These are phyloP conservation scores for Eimeria zaria DNA, from an alignment of 169 alveolate species.

Conservation along the genomic window DNA sequence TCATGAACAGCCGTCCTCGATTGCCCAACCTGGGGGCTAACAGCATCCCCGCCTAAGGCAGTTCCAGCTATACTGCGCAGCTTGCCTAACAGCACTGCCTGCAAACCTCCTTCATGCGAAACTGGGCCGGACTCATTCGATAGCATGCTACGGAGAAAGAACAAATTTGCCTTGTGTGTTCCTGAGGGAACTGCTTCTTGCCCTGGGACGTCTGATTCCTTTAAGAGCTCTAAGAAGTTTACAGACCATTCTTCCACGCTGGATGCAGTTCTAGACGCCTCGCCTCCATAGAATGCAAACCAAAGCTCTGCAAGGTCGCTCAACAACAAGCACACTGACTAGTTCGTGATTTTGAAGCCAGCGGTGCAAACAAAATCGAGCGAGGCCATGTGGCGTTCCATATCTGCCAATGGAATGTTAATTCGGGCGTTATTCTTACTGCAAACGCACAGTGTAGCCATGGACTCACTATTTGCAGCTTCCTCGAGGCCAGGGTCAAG, in stretches of 20 bases:
- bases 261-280: constrained; percentile 12
- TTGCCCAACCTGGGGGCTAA: constrained; percentile 18
- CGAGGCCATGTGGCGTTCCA: not conserved
- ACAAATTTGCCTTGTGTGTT: constrained; percentile 36
- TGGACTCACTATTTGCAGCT: constrained; percentile 50
- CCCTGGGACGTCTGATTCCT: not conserved
- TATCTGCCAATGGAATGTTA: not conserved
- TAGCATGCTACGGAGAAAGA: constrained; percentile 8
- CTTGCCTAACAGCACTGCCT: not conserved
- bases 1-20: not conserved
- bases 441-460: not conserved
- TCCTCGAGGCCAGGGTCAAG: constrained; percentile 40
- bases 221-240: not conserved
- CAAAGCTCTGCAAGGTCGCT: constrained; percentile 40
- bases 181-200: constrained; percentile 27
- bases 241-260: constrained; percentile 43
- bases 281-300: constrained; percentile 55
- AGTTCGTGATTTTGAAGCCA: not conserved
- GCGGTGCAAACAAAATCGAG: not conserved
- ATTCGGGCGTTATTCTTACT: not conserved
- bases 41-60: constrained; percentile 40
- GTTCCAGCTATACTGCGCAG: constrained; percentile 47
- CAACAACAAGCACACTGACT: not conserved
- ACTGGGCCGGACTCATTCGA: not conserved
- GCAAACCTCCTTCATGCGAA: constrained; percentile 14